These are phyloP conservation scores for Cladosporium sp. DNA, from an alignment of 2,329 filamentous ascomycete genomes.

Conservation along the genomic window DNA sequence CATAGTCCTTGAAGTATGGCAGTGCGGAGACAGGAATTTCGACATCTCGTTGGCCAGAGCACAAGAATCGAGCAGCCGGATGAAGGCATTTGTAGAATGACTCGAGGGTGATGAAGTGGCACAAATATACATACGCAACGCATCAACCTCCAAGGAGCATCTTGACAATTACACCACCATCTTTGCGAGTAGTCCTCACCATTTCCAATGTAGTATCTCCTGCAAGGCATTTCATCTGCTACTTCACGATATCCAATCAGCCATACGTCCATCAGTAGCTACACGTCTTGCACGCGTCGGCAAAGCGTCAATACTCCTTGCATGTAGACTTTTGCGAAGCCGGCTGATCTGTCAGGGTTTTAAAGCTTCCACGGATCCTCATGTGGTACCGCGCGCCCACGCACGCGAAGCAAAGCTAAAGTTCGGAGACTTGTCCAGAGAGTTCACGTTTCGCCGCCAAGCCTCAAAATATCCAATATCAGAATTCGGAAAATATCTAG, in stretches of 20 bases:
- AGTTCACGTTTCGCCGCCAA: not conserved
- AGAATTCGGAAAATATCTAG: constrained; percentile 10
- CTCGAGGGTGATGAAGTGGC: not conserved
- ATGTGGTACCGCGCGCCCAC: not conserved
- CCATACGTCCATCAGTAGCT: too few relatives aligned
- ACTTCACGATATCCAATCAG: too few relatives aligned
- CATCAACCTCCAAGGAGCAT: not conserved
- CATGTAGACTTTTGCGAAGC: not conserved
- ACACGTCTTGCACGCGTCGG: too few relatives aligned
- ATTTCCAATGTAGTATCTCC: not conserved
- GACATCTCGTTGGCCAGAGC: not conserved
- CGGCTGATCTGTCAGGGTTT: not conserved
- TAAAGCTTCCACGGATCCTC: not conserved
- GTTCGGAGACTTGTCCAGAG: not conserved
- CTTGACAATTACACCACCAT: not conserved
- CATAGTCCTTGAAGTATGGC: not conserved
- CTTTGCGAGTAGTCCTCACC: too few relatives aligned
- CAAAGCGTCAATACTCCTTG: not conserved
- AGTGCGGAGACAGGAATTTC: not conserved
- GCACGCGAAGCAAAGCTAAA: constrained; percentile 5
- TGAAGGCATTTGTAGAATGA: not conserved
- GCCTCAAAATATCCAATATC: constrained; percentile 7
- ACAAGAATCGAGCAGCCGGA: not conserved
- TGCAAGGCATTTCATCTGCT: not conserved
- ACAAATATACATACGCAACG: not conserved